These are phyloP conservation scores for Zoysia japonica DNA, from an alignment of 176 grass and related monocot species.

Conservation along the genomic window DNA sequence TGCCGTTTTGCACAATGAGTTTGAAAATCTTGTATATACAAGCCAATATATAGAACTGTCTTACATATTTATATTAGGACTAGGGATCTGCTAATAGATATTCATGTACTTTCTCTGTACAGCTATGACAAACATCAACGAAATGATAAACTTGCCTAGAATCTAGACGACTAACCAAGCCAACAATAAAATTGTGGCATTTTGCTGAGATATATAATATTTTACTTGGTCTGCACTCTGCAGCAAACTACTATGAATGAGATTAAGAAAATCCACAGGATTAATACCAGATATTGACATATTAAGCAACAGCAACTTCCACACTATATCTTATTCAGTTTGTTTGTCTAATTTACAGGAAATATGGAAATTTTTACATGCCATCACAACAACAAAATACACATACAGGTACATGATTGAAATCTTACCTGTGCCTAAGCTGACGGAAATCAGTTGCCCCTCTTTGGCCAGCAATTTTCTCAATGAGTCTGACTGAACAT, in stretches of 20 bases:
- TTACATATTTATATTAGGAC: background rate
- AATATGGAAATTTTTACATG: constrained; percentile 23
- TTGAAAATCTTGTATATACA: background rate
- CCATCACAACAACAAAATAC: constrained; percentile 15
- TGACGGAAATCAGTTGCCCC: constrained; percentile 69
- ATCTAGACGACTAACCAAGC: constrained; percentile 2
- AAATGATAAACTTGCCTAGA: constrained; percentile 15
- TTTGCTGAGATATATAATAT: background rate
- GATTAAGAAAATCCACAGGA: background rate
- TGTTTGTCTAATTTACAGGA: background rate
- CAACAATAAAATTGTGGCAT: background rate
- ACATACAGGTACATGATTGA: constrained; percentile 16
- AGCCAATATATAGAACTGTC: background rate
- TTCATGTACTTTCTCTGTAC: background rate
- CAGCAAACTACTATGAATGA: no score
- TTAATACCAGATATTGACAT: constrained; percentile 8
- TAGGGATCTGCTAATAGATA: background rate
- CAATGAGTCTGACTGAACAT: constrained; percentile 70
- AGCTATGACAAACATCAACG: background rate
- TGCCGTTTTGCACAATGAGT: background rate
- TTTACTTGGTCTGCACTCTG: background rate
- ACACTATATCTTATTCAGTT: background rate
- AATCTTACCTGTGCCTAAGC: constrained; percentile 77
- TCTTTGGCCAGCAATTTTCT: constrained; percentile 78
- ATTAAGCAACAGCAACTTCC: constrained; percentile 2